Percentiles rank a stretch among this genome's conserved stretches.
Conservation (phyloP, 306 rosid genomes). For the Lathyrus aphaca region DNA sequence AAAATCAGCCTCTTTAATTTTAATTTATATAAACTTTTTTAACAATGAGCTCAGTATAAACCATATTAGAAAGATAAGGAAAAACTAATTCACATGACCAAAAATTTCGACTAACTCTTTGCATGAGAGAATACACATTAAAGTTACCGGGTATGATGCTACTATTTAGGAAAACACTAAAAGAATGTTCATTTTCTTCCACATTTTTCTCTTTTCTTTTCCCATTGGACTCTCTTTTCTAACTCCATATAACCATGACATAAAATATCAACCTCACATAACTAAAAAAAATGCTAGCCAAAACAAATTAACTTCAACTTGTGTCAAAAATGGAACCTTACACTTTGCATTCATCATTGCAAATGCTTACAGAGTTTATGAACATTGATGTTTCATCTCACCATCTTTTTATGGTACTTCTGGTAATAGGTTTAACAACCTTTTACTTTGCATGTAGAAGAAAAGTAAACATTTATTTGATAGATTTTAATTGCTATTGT, state of each 20-base stretch:
- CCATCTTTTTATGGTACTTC: constrained; percentile 24
- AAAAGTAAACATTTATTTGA: constrained; percentile 46
- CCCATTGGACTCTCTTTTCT: constrained; percentile 38
- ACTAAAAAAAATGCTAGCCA: constrained; percentile 10
- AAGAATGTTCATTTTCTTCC: constrained; percentile 37
- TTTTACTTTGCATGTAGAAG: constrained; percentile 46
- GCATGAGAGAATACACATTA: background rate
- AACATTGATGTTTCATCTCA: constrained; percentile 33
- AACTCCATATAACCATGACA: constrained; percentile 30
- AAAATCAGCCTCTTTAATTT: too few species aligned
- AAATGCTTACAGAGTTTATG: constrained; percentile 20
- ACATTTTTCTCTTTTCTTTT: constrained; percentile 34
- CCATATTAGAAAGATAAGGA: background rate
- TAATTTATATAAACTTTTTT: too few species aligned
- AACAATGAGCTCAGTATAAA: too few species aligned
- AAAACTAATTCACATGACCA: background rate
- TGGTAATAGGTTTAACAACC: constrained; percentile 31
- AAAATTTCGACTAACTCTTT: background rate
- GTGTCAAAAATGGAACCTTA: constrained; percentile 30
- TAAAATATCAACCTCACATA: constrained; percentile 13
- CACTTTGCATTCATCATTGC: constrained; percentile 22
- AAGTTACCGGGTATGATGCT: constrained; percentile 28
- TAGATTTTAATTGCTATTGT: constrained; percentile 48
- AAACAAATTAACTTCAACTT: constrained; percentile 21
- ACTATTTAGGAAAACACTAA: constrained; percentile 41